Evolutionary conservation across 148 eudicot genomes (phyloP).

Genomic region (Camellia granthamiana): DNA sequence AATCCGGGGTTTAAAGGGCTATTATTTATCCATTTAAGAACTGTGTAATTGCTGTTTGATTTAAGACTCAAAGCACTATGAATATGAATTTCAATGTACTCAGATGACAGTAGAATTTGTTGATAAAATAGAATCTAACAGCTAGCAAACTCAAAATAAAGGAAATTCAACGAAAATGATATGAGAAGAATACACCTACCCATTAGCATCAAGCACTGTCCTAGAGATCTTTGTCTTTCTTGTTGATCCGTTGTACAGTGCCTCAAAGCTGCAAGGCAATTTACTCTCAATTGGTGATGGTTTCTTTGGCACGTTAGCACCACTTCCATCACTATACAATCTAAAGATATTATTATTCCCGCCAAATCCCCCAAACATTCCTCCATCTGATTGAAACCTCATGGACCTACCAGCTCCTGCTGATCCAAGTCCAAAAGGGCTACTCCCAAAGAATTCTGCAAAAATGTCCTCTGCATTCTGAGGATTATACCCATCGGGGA

Average conservation of each 20-base stretch:
- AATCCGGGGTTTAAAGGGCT: neutral
- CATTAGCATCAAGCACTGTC: constrained; percentile 47
- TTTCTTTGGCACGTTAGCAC: constrained; percentile 35
- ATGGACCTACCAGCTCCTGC: constrained; percentile 41
- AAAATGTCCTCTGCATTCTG: constrained; percentile 91
- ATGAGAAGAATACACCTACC: constrained; percentile 33
- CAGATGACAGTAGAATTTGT: neutral
- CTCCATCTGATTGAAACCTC: constrained; percentile 31
- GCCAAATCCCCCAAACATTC: constrained; percentile 23
- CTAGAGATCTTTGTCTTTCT: constrained; percentile 84
- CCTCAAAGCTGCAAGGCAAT: constrained; percentile 66
- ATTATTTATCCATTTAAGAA: too few relatives aligned
- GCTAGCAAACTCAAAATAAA: neutral
- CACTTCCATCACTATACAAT: neutral
- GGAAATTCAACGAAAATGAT: neutral
- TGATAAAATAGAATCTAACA: neutral
- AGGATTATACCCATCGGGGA: constrained; percentile 47
- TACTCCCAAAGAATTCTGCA: constrained; percentile 82
- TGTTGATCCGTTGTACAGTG: constrained; percentile 65
- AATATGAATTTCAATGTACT: neutral
- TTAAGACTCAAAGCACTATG: neutral
- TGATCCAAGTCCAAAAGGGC: constrained; percentile 71
- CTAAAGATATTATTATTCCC: constrained; percentile 29
- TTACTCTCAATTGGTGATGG: constrained; percentile 73
- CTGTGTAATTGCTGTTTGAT: too few relatives aligned